Base-by-base conservation (phyloP, 805 yeast species). In the Candida ponderosae region DNA sequence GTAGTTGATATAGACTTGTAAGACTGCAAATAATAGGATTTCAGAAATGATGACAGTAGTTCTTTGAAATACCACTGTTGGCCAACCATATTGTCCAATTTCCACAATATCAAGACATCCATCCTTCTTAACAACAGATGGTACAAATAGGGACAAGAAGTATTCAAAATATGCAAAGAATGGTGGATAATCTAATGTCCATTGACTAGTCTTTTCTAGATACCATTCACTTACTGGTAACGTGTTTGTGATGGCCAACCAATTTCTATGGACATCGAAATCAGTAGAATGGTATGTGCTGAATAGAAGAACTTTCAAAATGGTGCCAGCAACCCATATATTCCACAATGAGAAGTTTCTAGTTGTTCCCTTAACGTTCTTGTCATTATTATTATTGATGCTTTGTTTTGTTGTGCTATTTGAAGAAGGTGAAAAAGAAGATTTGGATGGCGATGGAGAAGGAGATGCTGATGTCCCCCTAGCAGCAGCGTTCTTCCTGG, bases 141-240 rank as follows among this genome's bases (percentile, higher is more conserved):
- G 95, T 2, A 83, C 90, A 38, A 84, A 68, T 36, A 69, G 79
- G 0, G 95, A 69, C 34, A 93, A 56, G 3, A 70, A 17, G 84
- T 88, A 87, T 58, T 93, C 98, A 49, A 93, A 90, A 59, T 87
- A 89, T 0, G 98, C 98, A 60, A 93, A 93, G 51, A 88, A 85
- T 0, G 99, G 99, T 10, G 99, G 98, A 60, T 90, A 93, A 58
- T 93, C 98, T 30, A 93, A 63, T 0, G 97, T 93, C 97, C 97
- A 93, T 54, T 83, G 88, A 32, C 76, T 72, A 0, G 86, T 76
- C 33, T 67, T 59, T 45, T 93, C 96, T 31, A 68, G 56, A 55
- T 93, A 93, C 99, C 99, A 93, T 38, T 81, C 56, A 14, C 62
- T 61, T 15, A 89, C 34, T 0, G 97, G 97, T 16, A 89, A 60